Evolutionary conservation across 352 stramenopile species (phyloP), one percentile per base, ranked within the genome.

Genomic region (Phytophthora sojae): DNA sequence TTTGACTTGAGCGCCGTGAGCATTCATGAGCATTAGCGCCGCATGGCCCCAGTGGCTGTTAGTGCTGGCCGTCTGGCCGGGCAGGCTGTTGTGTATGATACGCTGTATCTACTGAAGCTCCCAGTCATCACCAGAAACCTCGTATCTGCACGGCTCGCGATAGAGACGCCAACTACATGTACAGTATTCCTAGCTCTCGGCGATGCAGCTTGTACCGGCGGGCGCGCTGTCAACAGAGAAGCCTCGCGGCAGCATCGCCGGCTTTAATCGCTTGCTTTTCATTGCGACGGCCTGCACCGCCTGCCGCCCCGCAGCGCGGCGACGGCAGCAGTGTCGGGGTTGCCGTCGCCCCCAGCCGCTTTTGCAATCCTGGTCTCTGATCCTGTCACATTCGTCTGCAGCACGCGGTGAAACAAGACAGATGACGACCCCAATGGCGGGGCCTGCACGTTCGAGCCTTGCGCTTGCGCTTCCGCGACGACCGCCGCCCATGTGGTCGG

Each of bases 201-300:
- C 55, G 37, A 52, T 60, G 37, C 55, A 61, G 21, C 19, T 21
- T 7, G 9, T 60, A 49, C 54, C 54, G 54, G 54, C 23, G 54
- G 54, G 53, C 53, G 53, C 21, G 9, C 49, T 30, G 50, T 35
- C 25, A 25, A 21, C 50, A 39, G 26, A 56, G 25, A 56, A 56
- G 21, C 50, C 39, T 56, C 12, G 50, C 45, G 21, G 50, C 25
- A 11, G 11, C 23, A 11, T 17, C 17, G 23, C 9, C 51, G 23
- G 26, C 51, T 29, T 50, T 37, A 61, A 51, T 51, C 32, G 6
- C 12, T 8, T 61, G 54, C 35, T 53, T 62, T 62, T 62, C 37
- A 42, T 62, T 62, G 56, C 35, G 23, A 62, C 56, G 19, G 50
- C 23, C 12, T 21, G 23, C 50, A 39, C 50, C 50, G 8, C 50